phyloP scores from a whole-genome alignment of 148 eudicot genomes.

The Rhododendron mucronatum region DNA sequence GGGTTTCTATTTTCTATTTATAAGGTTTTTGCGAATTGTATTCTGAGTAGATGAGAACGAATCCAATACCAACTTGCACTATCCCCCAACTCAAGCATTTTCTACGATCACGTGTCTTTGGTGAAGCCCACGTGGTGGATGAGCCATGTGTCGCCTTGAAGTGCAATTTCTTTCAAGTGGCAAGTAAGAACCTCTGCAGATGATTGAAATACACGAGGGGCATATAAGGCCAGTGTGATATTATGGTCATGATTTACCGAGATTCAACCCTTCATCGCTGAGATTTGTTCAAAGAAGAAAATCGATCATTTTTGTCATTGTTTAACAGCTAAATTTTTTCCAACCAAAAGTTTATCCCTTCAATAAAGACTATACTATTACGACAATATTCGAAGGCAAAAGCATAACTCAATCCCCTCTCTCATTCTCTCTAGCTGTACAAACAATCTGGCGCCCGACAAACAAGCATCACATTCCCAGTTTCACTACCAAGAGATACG shows the following conservation, averaged over 20 bases:
- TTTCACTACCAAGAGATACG: background rate
- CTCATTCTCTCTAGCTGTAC: background rate
- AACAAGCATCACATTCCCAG: background rate
- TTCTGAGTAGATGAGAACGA: background rate
- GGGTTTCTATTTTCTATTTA: background rate
- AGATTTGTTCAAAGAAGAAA: background rate
- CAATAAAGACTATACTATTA: background rate
- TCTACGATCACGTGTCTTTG: background rate
- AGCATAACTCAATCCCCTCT: background rate
- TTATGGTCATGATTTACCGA: background rate
- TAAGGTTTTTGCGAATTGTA: background rate
- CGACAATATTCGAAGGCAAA: background rate
- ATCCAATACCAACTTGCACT: background rate
- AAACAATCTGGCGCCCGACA: background rate
- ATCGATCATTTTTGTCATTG: background rate
- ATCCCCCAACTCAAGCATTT: background rate
- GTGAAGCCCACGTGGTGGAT: background rate
- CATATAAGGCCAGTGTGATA: background rate
- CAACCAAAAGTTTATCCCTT: background rate
- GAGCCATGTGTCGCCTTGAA: background rate
- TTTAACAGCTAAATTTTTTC: background rate
- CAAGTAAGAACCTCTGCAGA: background rate
- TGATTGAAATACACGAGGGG: background rate
- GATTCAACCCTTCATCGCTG: background rate
- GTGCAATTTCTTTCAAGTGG: background rate